These are phyloP conservation scores for Ophiorrhiza pumila DNA, from an alignment of 257 asterid genomes.

Conservation along the genomic window DNA sequence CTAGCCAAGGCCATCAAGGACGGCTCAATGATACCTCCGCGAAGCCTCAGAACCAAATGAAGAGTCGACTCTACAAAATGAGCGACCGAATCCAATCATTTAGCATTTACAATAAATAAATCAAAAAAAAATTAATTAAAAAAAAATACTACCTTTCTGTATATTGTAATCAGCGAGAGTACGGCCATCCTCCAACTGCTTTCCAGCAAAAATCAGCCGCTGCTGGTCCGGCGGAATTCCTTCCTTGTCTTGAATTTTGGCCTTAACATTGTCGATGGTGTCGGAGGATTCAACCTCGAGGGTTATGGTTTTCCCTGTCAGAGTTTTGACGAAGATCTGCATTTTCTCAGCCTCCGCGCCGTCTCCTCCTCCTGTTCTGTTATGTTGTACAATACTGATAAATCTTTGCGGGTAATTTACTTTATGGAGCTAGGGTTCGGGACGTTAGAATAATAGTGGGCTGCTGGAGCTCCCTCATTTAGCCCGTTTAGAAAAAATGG, in stretches of 20 bases:
- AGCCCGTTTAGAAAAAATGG: no score
- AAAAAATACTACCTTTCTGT: slow-evolving; percentile 33
- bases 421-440: no score
- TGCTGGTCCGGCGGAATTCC: slow-evolving; percentile 83
- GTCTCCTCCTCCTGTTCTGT: no score
- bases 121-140: background rate
- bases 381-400: no score
- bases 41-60: slow-evolving; percentile 74
- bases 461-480: no score
- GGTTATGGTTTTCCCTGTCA: slow-evolving; percentile 20
- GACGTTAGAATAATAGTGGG: no score
- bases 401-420: no score
- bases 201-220: slow-evolving; percentile 50
- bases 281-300: slow-evolving; percentile 32
- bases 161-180: slow-evolving; percentile 40
- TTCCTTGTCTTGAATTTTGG: slow-evolving; percentile 34
- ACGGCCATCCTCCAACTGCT: slow-evolving; percentile 43
- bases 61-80: slow-evolving; percentile 44
- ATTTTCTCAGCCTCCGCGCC: slow-evolving; percentile 3
- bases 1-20: slow-evolving; percentile 68
- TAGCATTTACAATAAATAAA: background rate
- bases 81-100: background rate
- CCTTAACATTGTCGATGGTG: slow-evolving; percentile 33
- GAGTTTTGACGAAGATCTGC: slow-evolving; percentile 39
- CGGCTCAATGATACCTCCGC: slow-evolving; percentile 70